Evolutionary conservation across 257 asterid genomes (phyloP), one percentile per base, ranked within the genome.

Genomic region (Nyctanthes arbortristis): DNA sequence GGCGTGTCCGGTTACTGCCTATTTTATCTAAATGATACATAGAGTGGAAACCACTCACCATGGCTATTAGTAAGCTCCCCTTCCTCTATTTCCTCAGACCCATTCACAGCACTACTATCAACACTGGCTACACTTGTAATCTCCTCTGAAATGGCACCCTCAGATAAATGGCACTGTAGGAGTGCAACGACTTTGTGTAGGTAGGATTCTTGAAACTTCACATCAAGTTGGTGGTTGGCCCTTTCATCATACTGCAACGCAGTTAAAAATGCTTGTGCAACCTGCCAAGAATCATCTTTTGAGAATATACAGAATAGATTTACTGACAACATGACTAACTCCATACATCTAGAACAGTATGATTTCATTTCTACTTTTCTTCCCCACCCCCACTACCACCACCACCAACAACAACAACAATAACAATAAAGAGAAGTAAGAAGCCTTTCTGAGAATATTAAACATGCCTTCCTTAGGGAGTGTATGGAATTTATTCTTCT

Each of bases 211-310:
- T 94, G 99, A 81, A 94, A 94, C 89, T 94, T 94, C 80, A 91
- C 93, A 77, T 94, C 99, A 63, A 91, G 96, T 73, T 94, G 97
- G 80, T 86, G 84, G 75, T 88, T 94, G 58, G 92, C 96, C 83
- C 97, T 89, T 80, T 94, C 99, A 86, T 94, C 97, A 78, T 88
- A 91, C 85, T 86, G 97, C 77, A 94, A 74, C 58, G 97, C 97
- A 70, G 91, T 85, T 75, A 94, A 75, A 84, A 94, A 94, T 12
- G 86, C 85, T 57, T 77, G 92, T 16, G 99, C 96, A 71, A 94
- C 99, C 99, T 93, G 84, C 78, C 79, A 77, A 84, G 40, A 69
- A 43, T 37, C 56, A 49, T 55, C 27, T 2, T 24, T 52, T 43
- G 32, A 69, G 60, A 36, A 5, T 37, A 62, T 33, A 35, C 77